phyloP scores from a whole-genome alignment of 2,329 filamentous ascomycete genomes.

The Sclerotinia glacialis region DNA sequence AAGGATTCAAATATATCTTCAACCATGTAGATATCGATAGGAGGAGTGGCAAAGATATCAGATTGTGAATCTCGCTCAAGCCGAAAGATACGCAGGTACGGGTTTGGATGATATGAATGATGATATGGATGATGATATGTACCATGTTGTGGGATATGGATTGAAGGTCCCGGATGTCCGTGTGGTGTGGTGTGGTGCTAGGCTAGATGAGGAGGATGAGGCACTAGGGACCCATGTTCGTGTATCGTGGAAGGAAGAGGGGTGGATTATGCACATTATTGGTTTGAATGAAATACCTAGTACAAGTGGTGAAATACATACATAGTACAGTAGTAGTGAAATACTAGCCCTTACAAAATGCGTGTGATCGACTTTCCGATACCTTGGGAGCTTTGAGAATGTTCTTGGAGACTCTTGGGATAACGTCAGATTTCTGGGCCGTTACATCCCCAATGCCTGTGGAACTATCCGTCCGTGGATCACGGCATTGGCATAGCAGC shows the following conservation, averaged over 20 bases:
- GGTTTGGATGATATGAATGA: not conserved
- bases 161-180: not conserved
- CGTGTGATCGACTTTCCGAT: no score
- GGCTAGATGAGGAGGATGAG: not conserved
- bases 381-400: not conserved
- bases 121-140: not conserved
- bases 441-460: not conserved
- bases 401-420: not conserved
- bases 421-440: slow-evolving; percentile 6
- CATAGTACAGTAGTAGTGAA: no score
- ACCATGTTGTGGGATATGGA: no score
- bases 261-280: no score
- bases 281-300: no score
- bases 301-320: no score
- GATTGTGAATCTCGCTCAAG: not conserved
- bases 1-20: not conserved
- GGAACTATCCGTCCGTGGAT: not conserved
- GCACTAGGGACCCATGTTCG: not conserved
- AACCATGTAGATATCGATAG: not conserved
- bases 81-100: slow-evolving; percentile 1
- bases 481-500: not conserved
- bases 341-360: no score
- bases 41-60: not conserved
- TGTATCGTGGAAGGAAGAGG: not conserved
- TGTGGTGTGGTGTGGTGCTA: not conserved